These are phyloP conservation scores for Hippophae gyantsensis DNA, from an alignment of 306 rosid species.

Conservation along the genomic window DNA sequence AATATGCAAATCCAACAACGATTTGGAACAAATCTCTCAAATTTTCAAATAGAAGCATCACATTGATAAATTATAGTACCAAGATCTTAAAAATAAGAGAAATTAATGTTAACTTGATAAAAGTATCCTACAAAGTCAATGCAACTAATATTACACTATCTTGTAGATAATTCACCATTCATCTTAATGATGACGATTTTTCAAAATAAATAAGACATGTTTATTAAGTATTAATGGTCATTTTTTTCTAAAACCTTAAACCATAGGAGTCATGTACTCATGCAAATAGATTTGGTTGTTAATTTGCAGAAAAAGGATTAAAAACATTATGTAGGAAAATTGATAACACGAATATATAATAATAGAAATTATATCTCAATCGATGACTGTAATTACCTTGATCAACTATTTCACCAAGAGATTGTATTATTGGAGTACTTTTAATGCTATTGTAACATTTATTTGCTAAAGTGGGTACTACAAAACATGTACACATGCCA, in stretches of 20 bases:
- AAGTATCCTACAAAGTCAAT: background rate
- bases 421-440: slow-evolving; percentile 43
- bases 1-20: background rate
- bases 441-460: slow-evolving; percentile 67
- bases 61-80: background rate
- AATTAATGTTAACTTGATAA: no score
- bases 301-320: no score
- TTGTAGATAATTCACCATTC: background rate
- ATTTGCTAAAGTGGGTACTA: slow-evolving; percentile 42
- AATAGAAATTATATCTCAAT: slow-evolving; percentile 38
- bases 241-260: no score
- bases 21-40: background rate
- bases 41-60: background rate
- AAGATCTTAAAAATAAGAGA: background rate
- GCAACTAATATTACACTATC: no score
- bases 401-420: slow-evolving; percentile 46
- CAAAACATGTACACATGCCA: slow-evolving; percentile 12
- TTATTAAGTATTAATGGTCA: no score
- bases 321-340: no score
- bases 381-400: slow-evolving; percentile 42
- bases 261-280: no score
- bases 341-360: background rate
- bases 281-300: no score
- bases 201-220: no score
- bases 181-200: no score